These are phyloP conservation scores for Kodamaea sp. DNA, from an alignment of 1,139 yeast species.

Conservation along the genomic window DNA sequence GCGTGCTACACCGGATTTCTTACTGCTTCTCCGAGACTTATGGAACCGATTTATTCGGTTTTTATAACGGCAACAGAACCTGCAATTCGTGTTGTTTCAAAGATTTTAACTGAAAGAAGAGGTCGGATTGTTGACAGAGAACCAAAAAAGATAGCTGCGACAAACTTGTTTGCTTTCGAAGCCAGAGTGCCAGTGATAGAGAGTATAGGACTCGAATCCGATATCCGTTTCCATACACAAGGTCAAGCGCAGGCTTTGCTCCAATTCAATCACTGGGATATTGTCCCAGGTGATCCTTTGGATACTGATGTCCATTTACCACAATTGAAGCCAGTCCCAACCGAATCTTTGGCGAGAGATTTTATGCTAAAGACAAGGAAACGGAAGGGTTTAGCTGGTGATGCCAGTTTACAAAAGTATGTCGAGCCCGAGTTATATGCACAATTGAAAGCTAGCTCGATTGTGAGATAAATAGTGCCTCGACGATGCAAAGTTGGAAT, in stretches of 20 bases:
- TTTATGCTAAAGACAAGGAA: constrained; percentile 84
- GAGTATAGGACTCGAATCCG: constrained; percentile 85
- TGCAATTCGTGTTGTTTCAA: constrained; percentile 43
- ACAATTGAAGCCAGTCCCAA: constrained; percentile 70
- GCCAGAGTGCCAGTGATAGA: constrained; percentile 87
- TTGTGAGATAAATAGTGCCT: constrained; percentile 19
- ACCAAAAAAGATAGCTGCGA: constrained; percentile 57
- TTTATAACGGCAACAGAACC: constrained; percentile 53
- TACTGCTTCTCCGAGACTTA: constrained; percentile 70
- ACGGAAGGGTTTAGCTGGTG: constrained; percentile 80
- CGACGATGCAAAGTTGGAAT: too few relatives aligned
- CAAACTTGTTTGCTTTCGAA: constrained; percentile 58
- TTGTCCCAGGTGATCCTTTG: constrained; percentile 89
- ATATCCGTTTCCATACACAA: constrained; percentile 68
- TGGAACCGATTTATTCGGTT: constrained; percentile 81
- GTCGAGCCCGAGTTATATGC: constrained; percentile 59
- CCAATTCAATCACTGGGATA: constrained; percentile 67
- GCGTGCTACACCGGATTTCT: constrained; percentile 83
- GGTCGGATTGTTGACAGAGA: constrained; percentile 39
- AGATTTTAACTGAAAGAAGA: constrained; percentile 59
- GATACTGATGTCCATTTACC: constrained; percentile 64
- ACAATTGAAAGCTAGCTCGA: constrained; percentile 50
- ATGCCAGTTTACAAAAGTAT: constrained; percentile 68
- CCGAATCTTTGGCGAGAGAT: constrained; percentile 74
- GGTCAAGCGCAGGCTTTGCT: constrained; percentile 75